Evolutionary conservation across 768 basidiomycete species (phyloP).

Genomic region (Macrocybe gigantea): DNA sequence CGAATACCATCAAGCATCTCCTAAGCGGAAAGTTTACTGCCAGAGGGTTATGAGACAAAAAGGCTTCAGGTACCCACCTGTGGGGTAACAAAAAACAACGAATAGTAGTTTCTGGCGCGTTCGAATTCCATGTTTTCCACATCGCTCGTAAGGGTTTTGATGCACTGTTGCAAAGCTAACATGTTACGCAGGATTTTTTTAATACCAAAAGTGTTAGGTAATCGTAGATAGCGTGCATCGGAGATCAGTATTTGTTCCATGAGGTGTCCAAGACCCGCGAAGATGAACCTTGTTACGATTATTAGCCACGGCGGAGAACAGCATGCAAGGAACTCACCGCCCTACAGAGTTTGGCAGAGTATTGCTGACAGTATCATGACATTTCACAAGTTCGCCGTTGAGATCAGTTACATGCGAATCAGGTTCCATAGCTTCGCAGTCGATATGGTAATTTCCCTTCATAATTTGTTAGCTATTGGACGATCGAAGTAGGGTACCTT

Average conservation of each 20-base stretch:
- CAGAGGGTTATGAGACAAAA: neutral
- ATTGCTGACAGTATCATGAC: constrained; percentile 62
- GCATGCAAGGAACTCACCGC: constrained; percentile 40
- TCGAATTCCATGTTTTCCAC: constrained; percentile 64
- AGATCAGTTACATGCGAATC: constrained; percentile 86
- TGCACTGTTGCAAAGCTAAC: constrained; percentile 85
- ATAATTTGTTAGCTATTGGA: constrained; percentile 3
- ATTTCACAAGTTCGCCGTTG: constrained; percentile 71
- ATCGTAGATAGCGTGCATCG: constrained; percentile 63
- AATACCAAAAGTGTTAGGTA: constrained; percentile 71
- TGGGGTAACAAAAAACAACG: constrained; percentile 68
- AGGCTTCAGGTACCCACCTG: constrained; percentile 41
- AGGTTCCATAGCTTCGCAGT: constrained; percentile 83
- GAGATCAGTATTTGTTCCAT: constrained; percentile 81
- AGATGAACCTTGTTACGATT: constrained; percentile 60
- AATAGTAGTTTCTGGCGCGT: constrained; percentile 74
- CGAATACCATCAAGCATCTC: constrained; percentile 73
- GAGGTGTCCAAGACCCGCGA: constrained; percentile 77
- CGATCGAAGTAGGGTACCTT: constrained; percentile 16
- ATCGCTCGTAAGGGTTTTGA: constrained; percentile 69
- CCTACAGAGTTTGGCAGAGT: constrained; percentile 61
- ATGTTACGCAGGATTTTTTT: constrained; percentile 87
- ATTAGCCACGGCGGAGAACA: constrained; percentile 6
- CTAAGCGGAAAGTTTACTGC: constrained; percentile 28
- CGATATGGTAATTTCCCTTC: constrained; percentile 81